Base-by-base conservation (phyloP, 192 early-diverging fungal genomes). In the Backusella luteola region DNA sequence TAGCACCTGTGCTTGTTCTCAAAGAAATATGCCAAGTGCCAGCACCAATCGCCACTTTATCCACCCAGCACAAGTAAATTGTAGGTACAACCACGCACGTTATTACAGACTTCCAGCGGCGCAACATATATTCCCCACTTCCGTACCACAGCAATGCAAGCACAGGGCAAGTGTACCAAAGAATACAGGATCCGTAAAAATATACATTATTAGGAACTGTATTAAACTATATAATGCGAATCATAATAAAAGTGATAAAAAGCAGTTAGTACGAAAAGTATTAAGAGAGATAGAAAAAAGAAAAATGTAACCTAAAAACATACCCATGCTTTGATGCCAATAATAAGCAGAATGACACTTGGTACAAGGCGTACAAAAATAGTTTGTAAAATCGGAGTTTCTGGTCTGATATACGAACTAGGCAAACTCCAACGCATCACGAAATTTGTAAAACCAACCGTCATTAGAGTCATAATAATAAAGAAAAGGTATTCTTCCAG, bases 401-500 rank as follows among this genome's bases (percentile, higher is more conserved):
- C 23, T 8, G 75, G 49, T n/a, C 77, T 72, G 32, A 84, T 69
- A 36, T 44, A 80, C 6, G 84, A 70, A 15, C 49, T 69, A 12
- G 77, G 82, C n/a, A 80, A 67, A 19, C 71, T 36, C 76, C 79
- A 84, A 23, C 83, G 70, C 80, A 85, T 81, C 1, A 84, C 75
- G 0, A 85, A 49, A 59, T 66, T 73, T 15, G 83, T 70, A 34
- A 85, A 83, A 2, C 75, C 32, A 15, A 81, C 69, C 0, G 84
- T 84, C 53, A 87, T 86, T 4, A 83, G 63, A 0, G 88, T 85
- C 83, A 87, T 86, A 44, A 89, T 86, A 42, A 86, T 67, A 71
- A 89, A 89, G 73, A 89, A 89, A 49, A 83, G 74, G 69, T 89
- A 89, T 72, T 89, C 88, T 74, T 89, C 88, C 71, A 89, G 35